phyloP scores from a whole-genome alignment of 148 eudicot genomes.

The Chenopodium quinoa region DNA sequence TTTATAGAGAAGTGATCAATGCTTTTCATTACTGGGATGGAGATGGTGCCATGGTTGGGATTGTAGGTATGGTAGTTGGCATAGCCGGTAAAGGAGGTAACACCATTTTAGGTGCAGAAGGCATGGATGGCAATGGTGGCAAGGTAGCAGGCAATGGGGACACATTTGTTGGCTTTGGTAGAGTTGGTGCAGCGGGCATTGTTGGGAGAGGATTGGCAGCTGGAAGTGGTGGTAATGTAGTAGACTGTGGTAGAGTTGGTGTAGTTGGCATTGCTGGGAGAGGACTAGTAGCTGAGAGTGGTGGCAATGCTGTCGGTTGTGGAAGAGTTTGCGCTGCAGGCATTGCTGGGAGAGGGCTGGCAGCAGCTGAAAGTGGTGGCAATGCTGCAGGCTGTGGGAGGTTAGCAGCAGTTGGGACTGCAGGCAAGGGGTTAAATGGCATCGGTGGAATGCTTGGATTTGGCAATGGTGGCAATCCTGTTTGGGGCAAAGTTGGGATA shows the following conservation, averaged over 20 bases:
- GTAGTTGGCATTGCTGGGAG: neutral
- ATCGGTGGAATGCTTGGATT: neutral
- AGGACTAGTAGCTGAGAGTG: neutral
- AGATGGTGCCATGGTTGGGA: neutral
- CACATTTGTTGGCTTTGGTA: no score
- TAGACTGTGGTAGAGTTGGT: neutral
- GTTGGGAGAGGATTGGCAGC: neutral
- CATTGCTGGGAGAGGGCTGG: neutral
- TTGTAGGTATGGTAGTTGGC: neutral
- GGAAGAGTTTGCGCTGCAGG: slow-evolving; percentile 1
- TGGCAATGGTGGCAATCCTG: neutral
- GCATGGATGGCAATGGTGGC: neutral
- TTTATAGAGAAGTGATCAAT: no score
- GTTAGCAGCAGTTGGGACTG: neutral
- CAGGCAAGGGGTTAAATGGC: slow-evolving; percentile 6
- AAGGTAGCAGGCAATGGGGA: neutral
- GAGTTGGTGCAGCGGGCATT: no score
- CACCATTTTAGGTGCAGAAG: neutral
- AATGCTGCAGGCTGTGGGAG: neutral
- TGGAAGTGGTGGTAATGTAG: neutral
- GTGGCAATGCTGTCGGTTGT: neutral
- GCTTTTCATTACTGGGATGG: neutral
- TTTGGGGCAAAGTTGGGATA: neutral
- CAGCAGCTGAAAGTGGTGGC: neutral
- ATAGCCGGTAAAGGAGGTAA: neutral